Evolutionary conservation across 768 basidiomycete species (phyloP).

Genomic region (Lactarius deliciosus): DNA sequence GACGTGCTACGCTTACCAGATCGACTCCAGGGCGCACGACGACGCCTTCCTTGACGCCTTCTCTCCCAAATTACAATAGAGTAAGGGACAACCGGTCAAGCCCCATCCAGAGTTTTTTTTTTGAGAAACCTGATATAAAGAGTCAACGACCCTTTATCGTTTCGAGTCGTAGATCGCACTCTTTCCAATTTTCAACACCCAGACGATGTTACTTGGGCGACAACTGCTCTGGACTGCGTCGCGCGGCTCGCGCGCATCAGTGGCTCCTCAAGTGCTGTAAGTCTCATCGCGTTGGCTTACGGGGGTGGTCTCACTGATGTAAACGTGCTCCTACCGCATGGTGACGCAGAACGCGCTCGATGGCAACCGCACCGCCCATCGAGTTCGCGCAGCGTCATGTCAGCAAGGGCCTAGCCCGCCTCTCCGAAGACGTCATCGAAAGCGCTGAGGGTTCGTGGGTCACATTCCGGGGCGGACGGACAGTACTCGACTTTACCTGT

Average conservation of each 20-base stretch:
- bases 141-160: not conserved
- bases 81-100: not conserved
- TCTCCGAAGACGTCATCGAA: conserved; percentile 25
- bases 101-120: not conserved
- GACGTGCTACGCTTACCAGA: not conserved
- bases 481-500: conserved; percentile 28
- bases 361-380: conserved; percentile 20
- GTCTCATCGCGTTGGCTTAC: not conserved
- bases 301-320: not conserved
- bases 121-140: not conserved
- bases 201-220: conserved; percentile 12
- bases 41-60: not conserved
- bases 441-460: conserved; percentile 28
- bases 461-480: conserved; percentile 26
- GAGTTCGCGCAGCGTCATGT: conserved; percentile 27
- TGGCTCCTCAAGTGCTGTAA: not conserved
- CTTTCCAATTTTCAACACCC: not conserved
- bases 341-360: conserved; percentile 12
- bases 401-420: conserved; percentile 15
- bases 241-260: not conserved
- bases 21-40: not conserved
- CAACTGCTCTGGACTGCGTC: conserved; percentile 1
- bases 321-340: no score
- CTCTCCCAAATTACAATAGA: not conserved
- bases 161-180: not conserved